phyloP scores from a whole-genome alignment of 1,284 basidiomycete genomes.

The Athelia psychrophila region DNA sequence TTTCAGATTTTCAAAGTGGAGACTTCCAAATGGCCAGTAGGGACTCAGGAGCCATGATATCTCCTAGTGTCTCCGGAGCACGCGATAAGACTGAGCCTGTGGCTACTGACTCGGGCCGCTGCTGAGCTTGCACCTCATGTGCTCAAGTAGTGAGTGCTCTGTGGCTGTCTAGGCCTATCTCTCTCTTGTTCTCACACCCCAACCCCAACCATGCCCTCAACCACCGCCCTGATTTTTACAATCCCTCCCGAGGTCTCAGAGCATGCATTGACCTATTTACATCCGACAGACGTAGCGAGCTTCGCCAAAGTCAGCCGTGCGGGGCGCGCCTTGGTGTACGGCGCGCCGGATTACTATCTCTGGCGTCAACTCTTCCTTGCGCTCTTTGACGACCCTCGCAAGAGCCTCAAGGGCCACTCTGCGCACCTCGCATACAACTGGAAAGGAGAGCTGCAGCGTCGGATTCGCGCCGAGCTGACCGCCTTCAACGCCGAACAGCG shows the following conservation, averaged over 20 bases:
- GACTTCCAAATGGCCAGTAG: no score
- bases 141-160: no score
- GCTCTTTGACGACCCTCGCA: slow-evolving; percentile 60
- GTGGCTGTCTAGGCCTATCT: no score
- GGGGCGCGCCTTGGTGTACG: slow-evolving; percentile 46
- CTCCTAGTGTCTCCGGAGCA: no score
- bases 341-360: slow-evolving; percentile 49
- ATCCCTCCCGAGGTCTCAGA: slow-evolving; percentile 58
- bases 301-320: slow-evolving; percentile 52
- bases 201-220: background rate
- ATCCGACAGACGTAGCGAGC: slow-evolving; percentile 49
- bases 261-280: slow-evolving; percentile 49
- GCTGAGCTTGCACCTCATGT: no score
- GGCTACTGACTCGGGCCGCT: no score
- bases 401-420: slow-evolving; percentile 14
- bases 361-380: slow-evolving; percentile 62
- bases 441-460: slow-evolving; percentile 35
- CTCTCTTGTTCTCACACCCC: no score
- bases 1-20: no score
- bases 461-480: slow-evolving; percentile 37
- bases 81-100: no score
- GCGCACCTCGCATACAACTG: slow-evolving; percentile 27
- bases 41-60: no score
- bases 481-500: slow-evolving; percentile 20
- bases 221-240: slow-evolving; percentile 1